Percentiles rank a stretch among this genome's conserved stretches.
Evolutionary conservation across 2,329 filamentous ascomycete species (phyloP).

Genomic region (Alternaria infectoria): DNA sequence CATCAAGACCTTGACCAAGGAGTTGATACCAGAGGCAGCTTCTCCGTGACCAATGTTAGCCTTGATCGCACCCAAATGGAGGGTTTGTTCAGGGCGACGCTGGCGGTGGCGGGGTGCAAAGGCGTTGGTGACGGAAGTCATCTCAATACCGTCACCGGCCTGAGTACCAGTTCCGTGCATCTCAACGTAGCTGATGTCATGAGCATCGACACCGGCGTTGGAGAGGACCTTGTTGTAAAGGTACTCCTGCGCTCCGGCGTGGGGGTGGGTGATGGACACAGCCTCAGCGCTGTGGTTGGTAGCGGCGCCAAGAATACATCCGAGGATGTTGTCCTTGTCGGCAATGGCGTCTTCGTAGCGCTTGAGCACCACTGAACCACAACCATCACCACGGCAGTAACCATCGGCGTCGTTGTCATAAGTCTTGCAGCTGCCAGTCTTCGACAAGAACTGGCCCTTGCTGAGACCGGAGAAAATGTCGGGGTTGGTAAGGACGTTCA

Average conservation of each 20-base stretch:
- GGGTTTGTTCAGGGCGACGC: slow-evolving; percentile 56
- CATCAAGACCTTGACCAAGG: slow-evolving; percentile 59
- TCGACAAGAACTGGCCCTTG: slow-evolving; percentile 78
- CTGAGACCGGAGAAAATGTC: slow-evolving; percentile 79
- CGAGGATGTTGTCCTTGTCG: slow-evolving; percentile 75
- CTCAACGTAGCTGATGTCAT: slow-evolving; percentile 82
- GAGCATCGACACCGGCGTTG: slow-evolving; percentile 75
- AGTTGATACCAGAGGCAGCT: slow-evolving; percentile 62
- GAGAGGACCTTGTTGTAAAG: slow-evolving; percentile 74
- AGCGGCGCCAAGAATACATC: slow-evolving; percentile 73
- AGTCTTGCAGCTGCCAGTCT: slow-evolving; percentile 77
- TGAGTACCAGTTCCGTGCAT: slow-evolving; percentile 92
- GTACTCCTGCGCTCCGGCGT: slow-evolving; percentile 75
- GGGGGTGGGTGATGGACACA: slow-evolving; percentile 83
- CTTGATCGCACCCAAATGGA: slow-evolving; percentile 62
- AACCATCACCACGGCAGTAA: slow-evolving; percentile 80
- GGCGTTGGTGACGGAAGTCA: slow-evolving; percentile 73
- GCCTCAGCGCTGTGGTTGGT: slow-evolving; percentile 85
- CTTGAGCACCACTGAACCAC: slow-evolving; percentile 78
- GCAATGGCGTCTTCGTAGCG: slow-evolving; percentile 77
- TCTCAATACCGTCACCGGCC: slow-evolving; percentile 82
- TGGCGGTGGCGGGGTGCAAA: slow-evolving; percentile 63
- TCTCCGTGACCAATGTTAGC: slow-evolving; percentile 63
- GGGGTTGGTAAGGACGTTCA: slow-evolving; percentile 80
- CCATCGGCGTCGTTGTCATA: slow-evolving; percentile 83